phyloP scores from a whole-genome alignment of 371 early-diverging fungal species.

The Zychaea mexicana region DNA sequence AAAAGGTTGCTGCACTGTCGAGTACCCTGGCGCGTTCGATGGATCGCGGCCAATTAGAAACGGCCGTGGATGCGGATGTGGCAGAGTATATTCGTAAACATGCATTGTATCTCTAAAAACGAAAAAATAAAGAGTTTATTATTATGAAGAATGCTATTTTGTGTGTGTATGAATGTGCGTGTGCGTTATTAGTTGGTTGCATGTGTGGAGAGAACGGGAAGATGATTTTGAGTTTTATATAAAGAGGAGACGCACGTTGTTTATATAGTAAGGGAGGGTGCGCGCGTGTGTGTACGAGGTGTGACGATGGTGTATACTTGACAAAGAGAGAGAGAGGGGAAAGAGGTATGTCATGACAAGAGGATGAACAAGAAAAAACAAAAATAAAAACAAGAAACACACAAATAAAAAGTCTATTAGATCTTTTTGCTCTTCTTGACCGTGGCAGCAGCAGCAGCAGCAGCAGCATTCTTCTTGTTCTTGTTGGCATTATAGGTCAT shows the following conservation, averaged over 20 bases:
- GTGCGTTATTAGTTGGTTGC: too few species aligned
- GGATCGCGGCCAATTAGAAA: neutral
- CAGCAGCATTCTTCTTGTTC: slow-evolving; percentile 17
- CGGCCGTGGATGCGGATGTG: slow-evolving; percentile 4
- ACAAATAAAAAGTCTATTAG: neutral
- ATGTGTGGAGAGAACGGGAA: too few species aligned
- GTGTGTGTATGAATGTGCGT: neutral
- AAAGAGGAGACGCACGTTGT: too few species aligned
- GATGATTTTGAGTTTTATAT: too few species aligned
- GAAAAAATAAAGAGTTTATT: too few species aligned
- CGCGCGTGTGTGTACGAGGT: too few species aligned
- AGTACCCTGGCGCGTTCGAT: slow-evolving; percentile 31
- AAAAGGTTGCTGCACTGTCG: slow-evolving; percentile 13
- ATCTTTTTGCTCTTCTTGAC: slow-evolving; percentile 22
- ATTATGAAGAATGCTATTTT: neutral
- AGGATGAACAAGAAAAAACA: neutral
- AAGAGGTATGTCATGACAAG: neutral
- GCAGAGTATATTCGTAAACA: slow-evolving; percentile 11
- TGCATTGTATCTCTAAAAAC: slow-evolving; percentile 11
- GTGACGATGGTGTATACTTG: too few species aligned
- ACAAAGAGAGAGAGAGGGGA: neutral
- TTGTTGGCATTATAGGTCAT: slow-evolving; percentile 67
- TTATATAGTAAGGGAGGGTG: too few species aligned
- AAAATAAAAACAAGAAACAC: neutral
- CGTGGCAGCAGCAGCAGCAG: slow-evolving; percentile 1